Percentiles rank a stretch among this genome's conserved stretches.
Evolutionary conservation across 345 rosid genomes (phyloP).

Genomic region (Erodium maritimum): DNA sequence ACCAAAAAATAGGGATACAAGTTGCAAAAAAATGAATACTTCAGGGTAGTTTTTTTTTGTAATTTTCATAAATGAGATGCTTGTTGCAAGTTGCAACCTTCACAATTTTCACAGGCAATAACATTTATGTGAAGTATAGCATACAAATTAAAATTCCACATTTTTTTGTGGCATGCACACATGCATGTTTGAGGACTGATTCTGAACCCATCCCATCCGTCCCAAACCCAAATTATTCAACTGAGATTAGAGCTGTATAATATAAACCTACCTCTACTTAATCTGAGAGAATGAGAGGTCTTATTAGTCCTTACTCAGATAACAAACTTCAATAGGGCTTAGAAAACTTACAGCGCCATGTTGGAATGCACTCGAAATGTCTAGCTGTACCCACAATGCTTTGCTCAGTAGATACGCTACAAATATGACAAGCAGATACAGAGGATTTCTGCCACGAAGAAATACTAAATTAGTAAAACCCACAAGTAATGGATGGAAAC

Average conservation of each 20-base stretch:
- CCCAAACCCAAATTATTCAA: not conserved
- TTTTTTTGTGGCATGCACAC: too few species aligned
- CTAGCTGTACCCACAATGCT: conserved; percentile 95
- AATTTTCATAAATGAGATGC: not conserved
- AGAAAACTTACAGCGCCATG: conserved; percentile 70
- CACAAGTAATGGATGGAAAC: conserved; percentile 2
- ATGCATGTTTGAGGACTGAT: not conserved
- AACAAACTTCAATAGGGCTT: not conserved
- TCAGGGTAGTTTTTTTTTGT: not conserved
- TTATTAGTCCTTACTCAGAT: not conserved
- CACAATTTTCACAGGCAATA: too few species aligned
- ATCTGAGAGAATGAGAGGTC: not conserved
- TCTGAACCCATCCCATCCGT: not conserved
- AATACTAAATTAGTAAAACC: conserved; percentile 1
- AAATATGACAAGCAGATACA: conserved; percentile 61
- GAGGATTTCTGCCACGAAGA: conserved; percentile 69
- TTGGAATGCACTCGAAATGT: conserved; percentile 72
- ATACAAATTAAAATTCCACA: too few species aligned
- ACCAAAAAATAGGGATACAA: too few species aligned
- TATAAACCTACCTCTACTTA: not conserved
- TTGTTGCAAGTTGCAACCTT: not conserved
- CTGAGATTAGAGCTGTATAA: not conserved
- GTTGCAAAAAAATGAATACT: too few species aligned
- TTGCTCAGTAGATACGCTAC: conserved; percentile 57
- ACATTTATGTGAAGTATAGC: too few species aligned